Evolutionary conservation across 331 rosid genomes (phyloP), one percentile per base, ranked within the genome.

Genomic region (Quercus tomentella): DNA sequence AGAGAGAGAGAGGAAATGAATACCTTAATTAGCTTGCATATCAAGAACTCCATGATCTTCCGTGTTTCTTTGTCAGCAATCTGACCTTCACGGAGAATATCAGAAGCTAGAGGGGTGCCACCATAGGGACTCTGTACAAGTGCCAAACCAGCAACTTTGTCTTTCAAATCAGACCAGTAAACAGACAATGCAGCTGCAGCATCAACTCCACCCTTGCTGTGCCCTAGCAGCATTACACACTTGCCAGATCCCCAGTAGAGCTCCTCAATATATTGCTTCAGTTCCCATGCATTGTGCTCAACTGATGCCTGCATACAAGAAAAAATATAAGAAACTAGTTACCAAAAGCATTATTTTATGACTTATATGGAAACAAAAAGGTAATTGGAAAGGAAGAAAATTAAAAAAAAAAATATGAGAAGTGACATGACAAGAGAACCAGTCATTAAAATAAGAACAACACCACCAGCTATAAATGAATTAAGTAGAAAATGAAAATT

Each of bases 151-250:
- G 90, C 97, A 58, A 92, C 97, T 84, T 91, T 94, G 88, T 78
- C 86, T 80, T 87, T 90, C 83, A 92, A 84, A 83, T 94, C 89
- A 16, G 79, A 75, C 93, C 89, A 89, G 79, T 89, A 87, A 57
- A 92, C 14, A 56, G 97, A 90, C 69, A 94, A 60, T 58, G 97
- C 92, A 55, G 92, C 90, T 37, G 82, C 79, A 78, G 86, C 88
- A 89, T 94, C 97, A 73, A 94, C 88, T 35, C 94, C 98, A 26
- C 97, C 97, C 86, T 94, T 92, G 80, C 97, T 94, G 83, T 94
- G 97, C 37, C 97, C 97, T 1, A 90, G 87, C 76, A 94, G 86
- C 97, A 92, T 90, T 76, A 92, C 85, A 55, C 72, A 89, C 92
- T 90, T 89, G 51, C 92, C 92, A 17, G 91, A 87, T 74, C 97